Percentiles rank a stretch among this genome's conserved stretches.
phyloP scores from a whole-genome alignment of 306 rosid species.

The Abrus precatorius region DNA sequence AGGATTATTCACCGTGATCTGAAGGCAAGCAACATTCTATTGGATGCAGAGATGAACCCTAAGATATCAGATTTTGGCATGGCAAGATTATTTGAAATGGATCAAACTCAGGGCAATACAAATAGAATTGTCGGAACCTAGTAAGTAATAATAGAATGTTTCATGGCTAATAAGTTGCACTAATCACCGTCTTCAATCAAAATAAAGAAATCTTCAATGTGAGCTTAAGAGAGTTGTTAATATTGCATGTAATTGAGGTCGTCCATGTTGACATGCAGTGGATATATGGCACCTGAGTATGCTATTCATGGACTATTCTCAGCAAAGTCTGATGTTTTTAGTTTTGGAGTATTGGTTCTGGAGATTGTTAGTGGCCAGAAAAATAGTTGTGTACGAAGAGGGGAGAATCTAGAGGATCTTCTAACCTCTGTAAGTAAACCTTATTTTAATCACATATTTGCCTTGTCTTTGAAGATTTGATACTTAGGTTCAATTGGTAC shows the following conservation, averaged over 20 bases:
- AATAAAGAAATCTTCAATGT: background rate
- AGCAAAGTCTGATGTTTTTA: conserved; percentile 56
- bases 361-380: conserved; percentile 31
- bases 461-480: background rate
- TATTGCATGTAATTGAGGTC: background rate
- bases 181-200: background rate
- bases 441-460: background rate
- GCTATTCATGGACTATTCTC: conserved; percentile 54
- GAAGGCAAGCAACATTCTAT: background rate
- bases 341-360: conserved; percentile 57
- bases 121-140: conserved; percentile 48
- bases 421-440: conserved; percentile 56
- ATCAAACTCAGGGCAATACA: conserved; percentile 1
- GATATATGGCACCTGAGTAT: conserved; percentile 77
- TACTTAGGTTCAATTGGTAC: background rate
- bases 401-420: conserved; percentile 45
- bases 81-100: conserved; percentile 14
- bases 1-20: conserved; percentile 17
- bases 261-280: conserved; percentile 41
- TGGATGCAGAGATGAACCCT: background rate
- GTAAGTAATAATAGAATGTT: conserved; percentile 37
- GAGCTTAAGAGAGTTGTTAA: background rate
- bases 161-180: background rate
- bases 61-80: conserved; percentile 13
- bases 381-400: conserved; percentile 26